Base-by-base conservation (phyloP, 352 stramenopile species). In the Thalassiosira oceanica region DNA sequence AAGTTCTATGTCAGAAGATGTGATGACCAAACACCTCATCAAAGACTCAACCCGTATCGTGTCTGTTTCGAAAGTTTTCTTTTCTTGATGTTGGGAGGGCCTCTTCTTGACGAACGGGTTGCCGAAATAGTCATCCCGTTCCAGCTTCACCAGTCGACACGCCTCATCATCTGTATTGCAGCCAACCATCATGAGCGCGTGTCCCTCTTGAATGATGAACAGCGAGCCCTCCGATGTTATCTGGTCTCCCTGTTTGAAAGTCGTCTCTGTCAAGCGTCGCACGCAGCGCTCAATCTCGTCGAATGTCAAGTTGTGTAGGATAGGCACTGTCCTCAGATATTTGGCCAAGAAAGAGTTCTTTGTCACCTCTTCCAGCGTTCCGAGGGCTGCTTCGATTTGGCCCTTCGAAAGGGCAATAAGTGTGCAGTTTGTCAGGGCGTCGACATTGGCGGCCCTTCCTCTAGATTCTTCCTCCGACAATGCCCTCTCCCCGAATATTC, bases 401-500 rank as follows among this genome's bases (percentile, higher is more conserved):
- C n/a, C 31, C 31, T 37, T 37, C 7, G 31, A 13, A n/a, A 37
- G 8, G n/a, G 31, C 31, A 8, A 37, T 13, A 8, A 37, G 31
- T n/a, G 31, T 13, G 7, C 7, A 13, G 8, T 37, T 8, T 8
- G 7, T 37, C 31, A n/a, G 7, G n/a, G 31, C 31, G 8, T 8
- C n/a, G 7, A 37, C 31, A n/a, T 37, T 37, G 31, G 31, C 31
- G 7, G 31, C 31, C n/a, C 31, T 8, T 37, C 7, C 7, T n/a
- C n/a, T n/a, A n/a, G n/a, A 39, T 20, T 48, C 39, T 11, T 15
- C 16, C 11, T 6, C 7, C n/a, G 21, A 35, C 3, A 51, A 13
- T 21, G 95, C 94, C n/a, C 94, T 88, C 74, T 98, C 95, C 21
- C 94, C 95, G 78, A 98, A 98, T 80, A 95, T 98, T 67, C 97